These are phyloP conservation scores for Colletotrichum shisoi DNA, from an alignment of 2,329 filamentous ascomycete genomes.

Conservation along the genomic window DNA sequence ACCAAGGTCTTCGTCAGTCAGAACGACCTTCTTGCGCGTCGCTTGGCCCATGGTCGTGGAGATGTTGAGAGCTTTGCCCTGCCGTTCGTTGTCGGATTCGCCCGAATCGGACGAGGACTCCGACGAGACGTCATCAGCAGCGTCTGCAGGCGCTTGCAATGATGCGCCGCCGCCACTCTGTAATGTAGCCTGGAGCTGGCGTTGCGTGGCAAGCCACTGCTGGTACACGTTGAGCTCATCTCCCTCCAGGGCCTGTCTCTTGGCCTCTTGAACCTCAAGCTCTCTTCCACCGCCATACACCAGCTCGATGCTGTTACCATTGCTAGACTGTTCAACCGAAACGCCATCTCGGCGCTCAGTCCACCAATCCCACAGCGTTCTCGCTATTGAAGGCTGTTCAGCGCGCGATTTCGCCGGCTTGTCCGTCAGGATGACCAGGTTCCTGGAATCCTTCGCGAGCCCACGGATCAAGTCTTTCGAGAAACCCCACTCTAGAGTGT, in stretches of 20 bases:
- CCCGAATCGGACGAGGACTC: conserved; percentile 87
- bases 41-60: conserved; percentile 85
- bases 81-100: conserved; percentile 87
- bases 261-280: conserved; percentile 67
- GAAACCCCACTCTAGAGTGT: conserved; percentile 92
- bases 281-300: conserved; percentile 71
- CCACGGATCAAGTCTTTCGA: conserved; percentile 79
- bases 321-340: conserved; percentile 62
- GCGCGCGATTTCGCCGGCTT: conserved; percentile 60
- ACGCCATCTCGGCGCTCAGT: conserved; percentile 72
- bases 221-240: conserved; percentile 85
- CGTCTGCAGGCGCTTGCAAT: conserved; percentile 74
- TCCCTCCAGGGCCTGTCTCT: conserved; percentile 72
- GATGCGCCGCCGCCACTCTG: conserved; percentile 72
- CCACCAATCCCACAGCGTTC: conserved; percentile 82
- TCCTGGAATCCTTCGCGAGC: conserved; percentile 78
- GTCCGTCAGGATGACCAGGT: conserved; percentile 88
- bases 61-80: conserved; percentile 89
- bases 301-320: conserved; percentile 69
- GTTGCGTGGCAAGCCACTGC: conserved; percentile 88
- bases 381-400: conserved; percentile 68
- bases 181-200: conserved; percentile 83
- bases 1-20: conserved; percentile 89
- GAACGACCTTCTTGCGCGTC: conserved; percentile 81
- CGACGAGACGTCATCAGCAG: conserved; percentile 83